Base-by-base conservation (phyloP, 257 asterid species). In the Echites panduratus region DNA sequence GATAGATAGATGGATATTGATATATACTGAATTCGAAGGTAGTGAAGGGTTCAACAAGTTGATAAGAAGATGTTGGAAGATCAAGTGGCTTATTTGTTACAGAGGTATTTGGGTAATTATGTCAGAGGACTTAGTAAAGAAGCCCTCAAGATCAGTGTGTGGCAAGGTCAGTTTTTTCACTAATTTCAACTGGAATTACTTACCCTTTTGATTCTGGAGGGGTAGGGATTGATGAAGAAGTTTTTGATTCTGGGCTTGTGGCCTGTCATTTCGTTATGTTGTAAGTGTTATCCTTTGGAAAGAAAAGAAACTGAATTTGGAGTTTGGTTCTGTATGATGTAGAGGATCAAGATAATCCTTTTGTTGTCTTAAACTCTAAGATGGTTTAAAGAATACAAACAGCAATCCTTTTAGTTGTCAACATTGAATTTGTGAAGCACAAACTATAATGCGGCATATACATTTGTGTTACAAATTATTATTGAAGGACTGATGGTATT, bases 81-180 rank as follows among this genome's bases (percentile, higher is more conserved):
- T 91, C 98, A 95, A 82, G 99, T 92, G 9, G 96, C 98, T 71
- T 83, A 88, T 84, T 76, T 95, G 83, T 79, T 95, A 48, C 96
- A 92, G 87, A 81, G 96, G 68, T 95, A 95, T 75, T 76, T 95
- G 86, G 99, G 99, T 76, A 91, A 95, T 80, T 95, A 95, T 84
- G 97, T 95, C 13, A 77, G 87, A 81, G 99, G 99, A 11, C 98
- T 95, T 70, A 95, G 80, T 71, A 95, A 92, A 85, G 99, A 95
- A 84, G 96, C 99, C 76, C 93, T 95, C 56, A 95, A 95, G 79
- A 90, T 95, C 90, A 95, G 97, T 81, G 99, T 95, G 57, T 95
- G 99, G 99, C 97, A 70, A 95, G 99, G 99, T 89, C 14, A 26
- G 71, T 70, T 50, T 1, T 57, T 63, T 63, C 54, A 26, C 7